phyloP scores from a whole-genome alignment of 2,329 filamentous ascomycete species.

The Calonectria multiphialidica region DNA sequence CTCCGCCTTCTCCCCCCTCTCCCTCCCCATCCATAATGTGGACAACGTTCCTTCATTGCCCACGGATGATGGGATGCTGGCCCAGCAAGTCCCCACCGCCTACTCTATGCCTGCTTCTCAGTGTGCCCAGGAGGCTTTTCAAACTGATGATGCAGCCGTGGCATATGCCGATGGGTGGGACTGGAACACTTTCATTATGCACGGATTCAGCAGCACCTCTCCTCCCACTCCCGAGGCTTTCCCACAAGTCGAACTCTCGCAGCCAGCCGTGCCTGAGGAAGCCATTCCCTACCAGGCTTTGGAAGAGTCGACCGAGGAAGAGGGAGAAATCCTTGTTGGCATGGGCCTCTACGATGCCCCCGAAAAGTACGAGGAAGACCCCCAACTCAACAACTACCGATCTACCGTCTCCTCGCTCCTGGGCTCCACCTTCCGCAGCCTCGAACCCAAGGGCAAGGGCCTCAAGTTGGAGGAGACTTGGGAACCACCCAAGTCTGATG shows the following conservation, averaged over 20 bases:
- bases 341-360: slow-evolving; percentile 86
- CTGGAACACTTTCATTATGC: slow-evolving; percentile 61
- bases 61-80: slow-evolving; percentile 52
- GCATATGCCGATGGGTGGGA: slow-evolving; percentile 39
- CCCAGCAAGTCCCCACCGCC: slow-evolving; percentile 45
- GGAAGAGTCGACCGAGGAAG: slow-evolving; percentile 64
- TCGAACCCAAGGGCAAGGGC: slow-evolving; percentile 74
- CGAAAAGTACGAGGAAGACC: slow-evolving; percentile 64
- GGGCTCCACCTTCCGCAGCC: slow-evolving; percentile 59
- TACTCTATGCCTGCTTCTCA: slow-evolving; percentile 40
- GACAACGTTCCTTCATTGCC: slow-evolving; percentile 55
- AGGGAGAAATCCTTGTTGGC: slow-evolving; percentile 81
- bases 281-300: slow-evolving; percentile 62
- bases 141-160: slow-evolving; percentile 32
- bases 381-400: slow-evolving; percentile 65
- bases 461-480: slow-evolving; percentile 86
- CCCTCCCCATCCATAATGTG: slow-evolving; percentile 58
- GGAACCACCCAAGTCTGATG: slow-evolving; percentile 76
- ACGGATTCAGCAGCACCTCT: slow-evolving; percentile 61
- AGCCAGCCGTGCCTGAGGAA: slow-evolving; percentile 63
- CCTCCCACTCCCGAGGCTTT: slow-evolving; percentile 73
- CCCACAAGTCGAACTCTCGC: slow-evolving; percentile 62
- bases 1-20: slow-evolving; percentile 66
- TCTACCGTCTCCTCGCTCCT: slow-evolving; percentile 67
- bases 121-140: slow-evolving; percentile 47